phyloP scores from a whole-genome alignment of 176 grass and related monocot genomes.

The Triticum turgidum region DNA sequence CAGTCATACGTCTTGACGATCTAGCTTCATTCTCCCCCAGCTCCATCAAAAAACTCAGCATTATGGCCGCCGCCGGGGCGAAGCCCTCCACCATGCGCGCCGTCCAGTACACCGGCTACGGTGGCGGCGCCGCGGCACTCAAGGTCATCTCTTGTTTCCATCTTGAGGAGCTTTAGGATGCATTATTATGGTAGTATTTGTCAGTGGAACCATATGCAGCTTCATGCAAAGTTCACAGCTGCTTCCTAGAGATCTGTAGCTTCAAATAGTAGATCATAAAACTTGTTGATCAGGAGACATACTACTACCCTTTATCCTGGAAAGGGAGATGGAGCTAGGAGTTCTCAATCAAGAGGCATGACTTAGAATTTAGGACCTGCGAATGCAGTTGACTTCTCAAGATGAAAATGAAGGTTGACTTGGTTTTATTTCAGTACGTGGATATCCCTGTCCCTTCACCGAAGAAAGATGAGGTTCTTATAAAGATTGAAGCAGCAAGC shows the following conservation, averaged over 20 bases:
- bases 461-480: conserved; percentile 51
- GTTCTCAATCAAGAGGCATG: too few species aligned
- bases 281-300: too few species aligned
- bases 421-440: conserved; percentile 28
- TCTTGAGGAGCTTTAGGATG: neutral
- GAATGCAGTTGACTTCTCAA: too few species aligned
- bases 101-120: conserved; percentile 46
- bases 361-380: too few species aligned
- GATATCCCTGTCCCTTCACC: conserved; percentile 44
- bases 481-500: conserved; percentile 42
- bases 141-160: conserved; percentile 18
- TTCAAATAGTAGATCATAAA: too few species aligned
- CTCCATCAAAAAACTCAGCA: neutral
- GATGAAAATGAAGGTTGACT: too few species aligned
- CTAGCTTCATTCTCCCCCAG: neutral
- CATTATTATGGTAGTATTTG: neutral
- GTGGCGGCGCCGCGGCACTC: conserved; percentile 40
- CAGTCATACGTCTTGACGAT: too few species aligned
- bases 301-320: too few species aligned
- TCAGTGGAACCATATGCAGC: too few species aligned
- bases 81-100: conserved; percentile 35
- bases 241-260: too few species aligned
- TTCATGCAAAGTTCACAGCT: neutral
- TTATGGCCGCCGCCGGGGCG: neutral
- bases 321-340: too few species aligned